A percentile compares a stretch with the other conserved stretches of the same genome.
Conservation (phyloP, 164 flowering plant species). For the Sextonia rubra region DNA sequence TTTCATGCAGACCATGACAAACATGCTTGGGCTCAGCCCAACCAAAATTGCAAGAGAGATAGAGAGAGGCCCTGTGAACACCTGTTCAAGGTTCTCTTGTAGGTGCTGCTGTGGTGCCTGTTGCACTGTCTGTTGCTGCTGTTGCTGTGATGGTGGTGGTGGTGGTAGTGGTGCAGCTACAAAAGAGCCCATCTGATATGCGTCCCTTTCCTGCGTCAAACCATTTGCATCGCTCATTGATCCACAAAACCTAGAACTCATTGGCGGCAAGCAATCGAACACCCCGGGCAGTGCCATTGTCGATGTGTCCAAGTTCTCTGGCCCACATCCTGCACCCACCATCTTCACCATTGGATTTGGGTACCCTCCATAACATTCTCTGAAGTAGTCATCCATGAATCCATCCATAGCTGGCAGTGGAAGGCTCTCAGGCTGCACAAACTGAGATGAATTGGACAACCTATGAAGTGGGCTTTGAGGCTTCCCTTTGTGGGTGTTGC, state of each 20-base stretch:
- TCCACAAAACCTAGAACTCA: constrained; percentile 27
- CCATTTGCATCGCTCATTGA: constrained; percentile 17
- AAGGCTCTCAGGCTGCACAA: constrained; percentile 34
- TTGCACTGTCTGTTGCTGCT: constrained; percentile 12
- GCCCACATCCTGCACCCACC: constrained; percentile 13
- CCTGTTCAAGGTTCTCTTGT: constrained; percentile 26
- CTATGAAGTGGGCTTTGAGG: constrained; percentile 51
- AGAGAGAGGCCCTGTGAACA: constrained; percentile 26
- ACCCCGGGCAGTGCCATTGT: constrained; percentile 16
- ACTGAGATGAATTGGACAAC: constrained; percentile 43
- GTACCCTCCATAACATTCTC: constrained; percentile 21
- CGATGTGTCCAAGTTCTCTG: constrained; percentile 27
- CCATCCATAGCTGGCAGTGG: constrained; percentile 39
- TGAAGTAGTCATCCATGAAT: constrained; percentile 33
- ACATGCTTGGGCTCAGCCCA: too few species aligned
- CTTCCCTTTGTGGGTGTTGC: constrained; percentile 29
- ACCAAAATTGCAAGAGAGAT: too few species aligned
- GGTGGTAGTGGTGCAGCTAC: constrained; percentile 16
- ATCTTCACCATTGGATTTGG: constrained; percentile 14
- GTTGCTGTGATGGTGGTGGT: neutral
- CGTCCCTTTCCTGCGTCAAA: constrained; percentile 20
- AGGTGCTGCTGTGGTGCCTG: neutral
- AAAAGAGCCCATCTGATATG: constrained; percentile 27
- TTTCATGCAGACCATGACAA: too few species aligned
- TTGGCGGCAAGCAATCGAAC: constrained; percentile 25